Conservation (phyloP, 805 yeast genomes). For the Clavispora fructus region DNA sequence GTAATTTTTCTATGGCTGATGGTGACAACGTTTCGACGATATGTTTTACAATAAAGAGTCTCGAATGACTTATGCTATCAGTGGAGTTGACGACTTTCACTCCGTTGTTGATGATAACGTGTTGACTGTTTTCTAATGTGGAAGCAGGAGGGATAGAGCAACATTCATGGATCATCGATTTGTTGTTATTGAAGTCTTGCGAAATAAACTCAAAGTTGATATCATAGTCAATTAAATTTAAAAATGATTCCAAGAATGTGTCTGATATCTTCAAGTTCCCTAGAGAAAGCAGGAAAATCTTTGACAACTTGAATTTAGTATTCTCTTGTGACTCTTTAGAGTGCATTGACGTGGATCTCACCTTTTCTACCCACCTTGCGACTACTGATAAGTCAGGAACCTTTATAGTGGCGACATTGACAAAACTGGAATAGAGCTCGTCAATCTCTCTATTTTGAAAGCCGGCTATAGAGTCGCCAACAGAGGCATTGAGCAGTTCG, state of each 20-base stretch:
- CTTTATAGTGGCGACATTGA: slow-evolving; percentile 44
- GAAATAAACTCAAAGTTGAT: slow-evolving; percentile 64
- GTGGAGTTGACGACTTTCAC: slow-evolving; percentile 35
- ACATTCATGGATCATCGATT: slow-evolving; percentile 72
- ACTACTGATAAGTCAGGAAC: slow-evolving; percentile 34
- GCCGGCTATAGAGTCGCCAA: slow-evolving; percentile 14
- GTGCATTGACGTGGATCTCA: slow-evolving; percentile 19
- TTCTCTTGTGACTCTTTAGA: slow-evolving; percentile 3
- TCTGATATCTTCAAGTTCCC: slow-evolving; percentile 63
- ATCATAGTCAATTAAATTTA: slow-evolving; percentile 33
- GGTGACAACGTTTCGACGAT: slow-evolving; percentile 21
- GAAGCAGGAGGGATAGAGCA: slow-evolving; percentile 38
- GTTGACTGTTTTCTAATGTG: slow-evolving; percentile 25
- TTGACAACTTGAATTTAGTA: slow-evolving; percentile 44
- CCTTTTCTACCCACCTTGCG: slow-evolving; percentile 37
- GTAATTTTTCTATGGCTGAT: slow-evolving; percentile 16
- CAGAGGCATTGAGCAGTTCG: slow-evolving; percentile 1
- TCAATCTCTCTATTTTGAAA: slow-evolving; percentile 49
- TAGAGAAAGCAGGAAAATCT: slow-evolving; percentile 66
- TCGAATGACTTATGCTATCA: slow-evolving; percentile 33
- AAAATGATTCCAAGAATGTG: slow-evolving; percentile 48
- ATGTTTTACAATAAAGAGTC: slow-evolving; percentile 32
- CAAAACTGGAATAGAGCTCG: slow-evolving; percentile 67
- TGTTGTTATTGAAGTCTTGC: slow-evolving; percentile 50
- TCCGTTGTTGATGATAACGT: slow-evolving; percentile 39